Percentiles rank a stretch among this genome's conserved stretches.
Evolutionary conservation across 2,329 filamentous ascomycete genomes (phyloP).

Genomic region (Fusarium udum): DNA sequence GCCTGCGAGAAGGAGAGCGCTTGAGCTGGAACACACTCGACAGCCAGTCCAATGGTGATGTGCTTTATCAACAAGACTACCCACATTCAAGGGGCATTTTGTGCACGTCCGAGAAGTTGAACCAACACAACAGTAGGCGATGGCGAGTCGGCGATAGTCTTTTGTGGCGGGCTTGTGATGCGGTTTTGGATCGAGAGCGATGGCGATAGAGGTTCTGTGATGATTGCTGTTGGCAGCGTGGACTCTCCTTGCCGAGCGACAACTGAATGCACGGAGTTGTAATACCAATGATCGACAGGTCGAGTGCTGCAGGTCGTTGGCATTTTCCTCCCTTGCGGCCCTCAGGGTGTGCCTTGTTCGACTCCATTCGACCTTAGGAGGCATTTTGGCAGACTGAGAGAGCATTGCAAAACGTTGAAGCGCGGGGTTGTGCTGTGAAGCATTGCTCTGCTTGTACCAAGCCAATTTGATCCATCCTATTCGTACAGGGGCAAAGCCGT

Average conservation of each 20-base stretch:
- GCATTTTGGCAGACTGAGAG: background rate
- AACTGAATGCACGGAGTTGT: background rate
- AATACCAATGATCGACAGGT: background rate
- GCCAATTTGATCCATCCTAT: rapidly evolving
- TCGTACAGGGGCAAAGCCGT: rapidly evolving
- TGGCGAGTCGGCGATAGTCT: background rate
- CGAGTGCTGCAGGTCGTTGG: rapidly evolving
- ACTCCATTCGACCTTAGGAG: rapidly evolving
- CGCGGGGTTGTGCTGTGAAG: background rate
- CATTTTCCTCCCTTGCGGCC: background rate
- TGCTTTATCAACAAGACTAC: background rate
- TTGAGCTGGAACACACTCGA: rapidly evolving
- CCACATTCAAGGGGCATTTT: rapidly evolving
- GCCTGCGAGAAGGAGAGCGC: background rate
- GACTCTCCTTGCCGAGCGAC: rapidly evolving
- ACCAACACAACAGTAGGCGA: background rate
- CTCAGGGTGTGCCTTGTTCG: background rate
- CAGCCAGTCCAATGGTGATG: background rate
- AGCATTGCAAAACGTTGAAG: background rate
- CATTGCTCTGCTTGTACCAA: background rate
- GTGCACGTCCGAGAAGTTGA: background rate
- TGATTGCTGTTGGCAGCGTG: rapidly evolving
- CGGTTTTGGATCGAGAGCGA: background rate
- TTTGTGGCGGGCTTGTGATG: rapidly evolving
- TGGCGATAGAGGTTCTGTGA: background rate